A percentile compares a stretch with the other conserved stretches of the same genome.
Conservation (phyloP, 257 asterid species). For the Hygrophila difformis region DNA sequence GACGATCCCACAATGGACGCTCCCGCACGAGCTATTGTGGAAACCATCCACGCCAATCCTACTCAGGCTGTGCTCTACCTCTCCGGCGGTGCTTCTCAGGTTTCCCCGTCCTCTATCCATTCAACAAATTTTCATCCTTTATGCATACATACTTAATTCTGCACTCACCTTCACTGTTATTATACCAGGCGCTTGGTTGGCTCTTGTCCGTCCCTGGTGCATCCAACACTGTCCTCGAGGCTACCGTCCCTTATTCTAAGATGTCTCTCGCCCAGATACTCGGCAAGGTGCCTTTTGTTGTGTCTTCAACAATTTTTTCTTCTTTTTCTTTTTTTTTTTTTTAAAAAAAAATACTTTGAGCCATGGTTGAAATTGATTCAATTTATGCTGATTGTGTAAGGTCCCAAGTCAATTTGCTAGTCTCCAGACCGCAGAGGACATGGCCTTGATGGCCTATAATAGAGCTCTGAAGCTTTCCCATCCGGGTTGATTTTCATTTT, state of each 20-base stretch:
- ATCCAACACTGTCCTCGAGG: constrained; percentile 71
- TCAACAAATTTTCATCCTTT: too few relatives aligned
- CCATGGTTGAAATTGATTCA: not conserved
- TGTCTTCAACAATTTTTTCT: not conserved
- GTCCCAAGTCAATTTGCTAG: constrained; percentile 59
- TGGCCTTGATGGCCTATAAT: constrained; percentile 86
- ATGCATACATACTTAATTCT: too few relatives aligned
- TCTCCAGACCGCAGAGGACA: constrained; percentile 69
- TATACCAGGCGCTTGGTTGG: constrained; percentile 80
- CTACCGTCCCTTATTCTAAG: constrained; percentile 75
- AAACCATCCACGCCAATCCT: constrained; percentile 65
- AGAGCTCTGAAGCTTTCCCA: constrained; percentile 79
- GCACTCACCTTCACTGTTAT: constrained; percentile 7
- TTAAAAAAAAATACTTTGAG: too few relatives aligned
- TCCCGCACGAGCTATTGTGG: constrained; percentile 57
- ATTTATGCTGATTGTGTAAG: constrained; percentile 19
- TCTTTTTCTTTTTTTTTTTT: too few relatives aligned
- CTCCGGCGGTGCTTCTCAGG: constrained; percentile 99
- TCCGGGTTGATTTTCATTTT: constrained; percentile 60
- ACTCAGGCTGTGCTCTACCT: constrained; percentile 70
- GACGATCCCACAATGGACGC: constrained; percentile 50
- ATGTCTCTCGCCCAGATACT: constrained; percentile 81
- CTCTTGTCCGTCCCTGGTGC: constrained; percentile 93
- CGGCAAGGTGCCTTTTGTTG: constrained; percentile 47
- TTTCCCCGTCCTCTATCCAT: too few relatives aligned